These are phyloP conservation scores for Vicia sativa DNA, from an alignment of 306 rosid genomes.

Conservation along the genomic window DNA sequence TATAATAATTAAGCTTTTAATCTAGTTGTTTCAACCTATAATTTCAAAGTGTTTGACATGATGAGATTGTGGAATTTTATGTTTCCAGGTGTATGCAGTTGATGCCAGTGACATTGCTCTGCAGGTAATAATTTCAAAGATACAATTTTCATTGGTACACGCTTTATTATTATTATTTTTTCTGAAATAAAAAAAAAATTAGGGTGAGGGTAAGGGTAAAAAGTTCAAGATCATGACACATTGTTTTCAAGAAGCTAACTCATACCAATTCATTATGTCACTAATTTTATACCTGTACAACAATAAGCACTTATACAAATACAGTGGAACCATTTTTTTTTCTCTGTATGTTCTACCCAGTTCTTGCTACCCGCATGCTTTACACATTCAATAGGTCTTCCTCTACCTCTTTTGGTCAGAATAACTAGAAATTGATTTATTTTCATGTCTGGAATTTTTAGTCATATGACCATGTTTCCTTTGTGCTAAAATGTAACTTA, in stretches of 20 bases:
- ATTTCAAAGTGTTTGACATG: slow-evolving; percentile 25
- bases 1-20: slow-evolving; percentile 20
- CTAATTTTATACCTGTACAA: not conserved
- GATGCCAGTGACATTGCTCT: slow-evolving; percentile 98
- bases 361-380: not conserved
- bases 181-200: no score
- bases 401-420: not conserved
- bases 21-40: slow-evolving; percentile 18
- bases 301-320: not conserved
- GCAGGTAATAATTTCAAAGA: slow-evolving; percentile 69
- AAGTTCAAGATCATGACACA: not conserved
- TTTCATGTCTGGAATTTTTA: not conserved
- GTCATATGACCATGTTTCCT: not conserved
- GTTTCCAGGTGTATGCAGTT: slow-evolving; percentile 87
- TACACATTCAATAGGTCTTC: not conserved
- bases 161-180: not conserved
- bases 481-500: not conserved
- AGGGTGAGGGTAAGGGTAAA: not conserved
- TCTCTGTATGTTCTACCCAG: not conserved
- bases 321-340: not conserved
- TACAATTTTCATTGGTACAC: slow-evolving; percentile 16
- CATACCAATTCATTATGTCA: not conserved
- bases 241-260: slow-evolving; percentile 5
- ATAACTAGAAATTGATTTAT: not conserved
- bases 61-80: slow-evolving; percentile 39